A percentile compares a stretch with the other conserved stretches of the same genome.
Evolutionary conservation across 768 basidiomycete species (phyloP).

Genomic region (Hypholoma fasciculare): DNA sequence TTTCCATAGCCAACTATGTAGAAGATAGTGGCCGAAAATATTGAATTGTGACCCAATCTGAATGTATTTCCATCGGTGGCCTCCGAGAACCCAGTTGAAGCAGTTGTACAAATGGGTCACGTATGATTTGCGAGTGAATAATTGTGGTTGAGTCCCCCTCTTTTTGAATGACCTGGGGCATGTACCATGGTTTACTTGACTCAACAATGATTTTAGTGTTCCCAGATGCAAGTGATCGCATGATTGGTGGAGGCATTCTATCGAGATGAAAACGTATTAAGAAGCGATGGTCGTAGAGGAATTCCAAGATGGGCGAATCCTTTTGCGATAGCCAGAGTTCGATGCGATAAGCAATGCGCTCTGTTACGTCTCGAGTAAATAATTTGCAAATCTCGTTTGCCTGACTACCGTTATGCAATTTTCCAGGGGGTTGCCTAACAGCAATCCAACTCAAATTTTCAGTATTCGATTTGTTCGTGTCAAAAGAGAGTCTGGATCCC

Average conservation of each 20-base stretch:
- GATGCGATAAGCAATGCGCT: constrained; percentile 17
- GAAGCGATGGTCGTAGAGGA: constrained; percentile 72
- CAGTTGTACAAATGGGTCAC: neutral
- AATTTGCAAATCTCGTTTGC: constrained; percentile 16
- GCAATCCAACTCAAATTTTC: constrained; percentile 58
- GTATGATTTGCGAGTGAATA: constrained; percentile 13
- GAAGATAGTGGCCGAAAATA: constrained; percentile 16
- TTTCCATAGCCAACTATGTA: neutral
- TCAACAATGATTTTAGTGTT: constrained; percentile 7
- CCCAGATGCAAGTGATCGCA: constrained; percentile 1
- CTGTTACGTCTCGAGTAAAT: constrained; percentile 45
- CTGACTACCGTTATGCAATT: constrained; percentile 17
- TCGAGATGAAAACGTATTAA: constrained; percentile 45
- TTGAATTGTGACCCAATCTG: constrained; percentile 40
- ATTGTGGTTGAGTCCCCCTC: neutral
- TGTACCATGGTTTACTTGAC: constrained; percentile 11
- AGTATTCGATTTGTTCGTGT: neutral
- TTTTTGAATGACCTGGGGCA: constrained; percentile 16
- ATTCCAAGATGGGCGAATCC: constrained; percentile 24
- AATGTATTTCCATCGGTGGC: constrained; percentile 9
- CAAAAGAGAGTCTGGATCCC: constrained; percentile 11
- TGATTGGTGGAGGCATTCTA: constrained; percentile 40
- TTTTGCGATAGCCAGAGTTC: constrained; percentile 14
- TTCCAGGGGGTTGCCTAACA: constrained; percentile 51
- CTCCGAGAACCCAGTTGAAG: neutral